A percentile compares a stretch with the other conserved stretches of the same genome.
Evolutionary conservation across 805 yeast genomes (phyloP).

Genomic region (Starmerella sirachaensis): DNA sequence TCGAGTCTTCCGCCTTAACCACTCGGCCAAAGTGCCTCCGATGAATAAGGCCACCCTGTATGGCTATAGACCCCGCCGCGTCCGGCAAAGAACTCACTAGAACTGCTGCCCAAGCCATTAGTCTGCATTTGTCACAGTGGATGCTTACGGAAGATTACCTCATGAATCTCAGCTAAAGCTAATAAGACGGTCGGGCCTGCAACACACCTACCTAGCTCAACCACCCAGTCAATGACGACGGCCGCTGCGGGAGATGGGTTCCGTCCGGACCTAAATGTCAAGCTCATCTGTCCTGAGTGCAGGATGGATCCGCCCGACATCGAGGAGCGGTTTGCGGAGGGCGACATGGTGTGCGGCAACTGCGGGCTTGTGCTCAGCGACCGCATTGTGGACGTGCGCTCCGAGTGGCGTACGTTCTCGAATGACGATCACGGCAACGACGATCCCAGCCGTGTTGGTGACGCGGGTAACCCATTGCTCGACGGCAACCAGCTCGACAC

Average conservation of each 20-base stretch:
- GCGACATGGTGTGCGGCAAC: slow-evolving; percentile 95
- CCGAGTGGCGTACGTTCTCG: slow-evolving; percentile 97
- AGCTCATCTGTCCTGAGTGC: slow-evolving; percentile 90
- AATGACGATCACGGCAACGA: slow-evolving; percentile 97
- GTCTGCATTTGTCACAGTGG: too few species aligned
- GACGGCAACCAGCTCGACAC: slow-evolving; percentile 89
- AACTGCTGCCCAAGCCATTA: too few species aligned
- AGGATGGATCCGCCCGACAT: slow-evolving; percentile 90
- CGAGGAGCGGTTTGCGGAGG: slow-evolving; percentile 90
- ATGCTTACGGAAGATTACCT: too few species aligned
- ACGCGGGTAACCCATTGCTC: slow-evolving; percentile 82
- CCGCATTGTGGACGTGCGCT: slow-evolving; percentile 82
- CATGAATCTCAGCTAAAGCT: too few species aligned
- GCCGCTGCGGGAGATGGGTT: slow-evolving; percentile 15
- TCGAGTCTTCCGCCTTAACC: slow-evolving; percentile 23
- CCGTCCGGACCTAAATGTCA: slow-evolving; percentile 56
- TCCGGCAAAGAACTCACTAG: too few species aligned
- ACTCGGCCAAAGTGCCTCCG: slow-evolving; percentile 22
- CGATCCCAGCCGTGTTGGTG: slow-evolving; percentile 99
- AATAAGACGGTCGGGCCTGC: too few species aligned
- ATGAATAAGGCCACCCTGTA: not conserved
- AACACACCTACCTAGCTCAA: too few species aligned
- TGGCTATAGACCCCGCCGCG: too few species aligned
- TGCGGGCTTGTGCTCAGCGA: slow-evolving; percentile 92
- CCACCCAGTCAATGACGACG: too few species aligned